Evolutionary conservation across 495 filamentous ascomycete species (phyloP), one percentile per base, ranked within the genome.

Genomic region (Margaritispora aquatica): DNA sequence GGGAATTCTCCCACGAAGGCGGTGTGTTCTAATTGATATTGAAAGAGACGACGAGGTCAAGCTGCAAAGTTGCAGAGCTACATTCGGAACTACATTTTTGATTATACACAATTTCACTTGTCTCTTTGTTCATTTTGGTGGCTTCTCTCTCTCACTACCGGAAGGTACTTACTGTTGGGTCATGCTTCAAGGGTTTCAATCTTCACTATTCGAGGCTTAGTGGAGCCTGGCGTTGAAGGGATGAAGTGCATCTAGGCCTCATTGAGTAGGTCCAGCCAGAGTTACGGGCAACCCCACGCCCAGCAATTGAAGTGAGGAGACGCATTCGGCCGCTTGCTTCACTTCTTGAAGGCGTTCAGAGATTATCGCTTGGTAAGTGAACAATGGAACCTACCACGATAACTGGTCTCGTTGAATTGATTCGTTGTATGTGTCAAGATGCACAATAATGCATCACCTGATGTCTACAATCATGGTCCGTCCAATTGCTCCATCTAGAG

Each of bases 271-370:
- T 59, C 57, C 34, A 59, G 24, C 47, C 57, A 49, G 47, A n/a
- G n/a, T n/a, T 51, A 26, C 21, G 20, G 29, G 19, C 20, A 26
- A 59, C 57, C 57, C 57, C 57, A 59, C 57, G 57, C 29, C 29
- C 51, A 29, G 41, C 57, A 49, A 44, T 53, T 26, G 51, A 31
- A 9, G 23, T 27, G 17, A 34, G n/a, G n/a, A n/a, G n/a, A n/a
- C n/a, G n/a, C n/a, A n/a, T n/a, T n/a, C n/a, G n/a, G n/a, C n/a
- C n/a, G n/a, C 29, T 7, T 7, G 29, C 29, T 15, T 5, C 8
- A 8, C 38, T 8, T 17, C 38, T 44, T 44, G 38, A 15, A 15
- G 11, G 38, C 17, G 38, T 44, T n/a, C 15, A 3, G 3, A 9
- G 8, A 44, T 9, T 8, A n/a, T n/a, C n/a, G n/a, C n/a, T n/a